phyloP scores from a whole-genome alignment of 2,329 filamentous ascomycete species.

The Rachicladosporium sp. region DNA sequence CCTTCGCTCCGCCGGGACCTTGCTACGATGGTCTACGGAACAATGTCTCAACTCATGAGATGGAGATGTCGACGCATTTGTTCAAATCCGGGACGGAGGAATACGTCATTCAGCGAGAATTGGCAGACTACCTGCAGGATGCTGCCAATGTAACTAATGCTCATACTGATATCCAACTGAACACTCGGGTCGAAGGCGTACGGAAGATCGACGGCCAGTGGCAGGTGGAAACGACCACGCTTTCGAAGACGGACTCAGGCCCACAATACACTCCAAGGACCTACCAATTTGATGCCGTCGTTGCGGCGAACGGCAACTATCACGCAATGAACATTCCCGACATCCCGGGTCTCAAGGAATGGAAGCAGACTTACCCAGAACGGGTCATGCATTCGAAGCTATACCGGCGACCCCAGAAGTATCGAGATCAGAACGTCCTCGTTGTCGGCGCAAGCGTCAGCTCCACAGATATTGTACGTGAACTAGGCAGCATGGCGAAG shows the following conservation, averaged over 20 bases:
- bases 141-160: slow-evolving; percentile 41
- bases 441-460: slow-evolving; percentile 46
- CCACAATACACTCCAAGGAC: neutral
- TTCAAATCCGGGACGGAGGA: slow-evolving; percentile 51
- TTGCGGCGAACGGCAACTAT: slow-evolving; percentile 45
- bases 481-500: slow-evolving; percentile 34
- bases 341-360: slow-evolving; percentile 34
- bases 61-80: slow-evolving; percentile 35
- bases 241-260: slow-evolving; percentile 18
- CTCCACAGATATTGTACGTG: slow-evolving; percentile 41
- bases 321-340: slow-evolving; percentile 39
- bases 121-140: slow-evolving; percentile 51
- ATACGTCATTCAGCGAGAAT: slow-evolving; percentile 43
- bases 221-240: slow-evolving; percentile 38
- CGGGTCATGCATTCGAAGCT: slow-evolving; percentile 40
- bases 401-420: slow-evolving; percentile 35
- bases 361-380: slow-evolving; percentile 34
- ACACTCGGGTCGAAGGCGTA: slow-evolving; percentile 46
- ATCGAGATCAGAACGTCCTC: slow-evolving; percentile 45
- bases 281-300: slow-evolving; percentile 37
- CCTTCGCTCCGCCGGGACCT: slow-evolving; percentile 39
- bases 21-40: slow-evolving; percentile 42
- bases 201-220: slow-evolving; percentile 38
- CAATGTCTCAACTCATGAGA: slow-evolving; percentile 40
- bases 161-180: slow-evolving; percentile 38